These are phyloP conservation scores for Cladosporium sp. DNA, from an alignment of 2,329 filamentous ascomycete genomes.

Conservation along the genomic window DNA sequence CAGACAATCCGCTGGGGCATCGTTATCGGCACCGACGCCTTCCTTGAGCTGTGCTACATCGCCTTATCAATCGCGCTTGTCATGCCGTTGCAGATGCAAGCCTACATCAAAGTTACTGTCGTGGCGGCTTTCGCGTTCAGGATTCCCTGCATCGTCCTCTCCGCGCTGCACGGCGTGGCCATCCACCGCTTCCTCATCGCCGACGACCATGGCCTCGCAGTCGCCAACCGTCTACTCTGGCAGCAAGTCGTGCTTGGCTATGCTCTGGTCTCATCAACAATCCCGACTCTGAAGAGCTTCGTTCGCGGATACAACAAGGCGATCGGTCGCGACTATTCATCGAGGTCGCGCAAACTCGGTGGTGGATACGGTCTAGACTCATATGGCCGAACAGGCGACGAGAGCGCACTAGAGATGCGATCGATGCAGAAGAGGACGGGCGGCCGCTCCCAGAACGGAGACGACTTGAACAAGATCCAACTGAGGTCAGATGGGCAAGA, in stretches of 20 bases:
- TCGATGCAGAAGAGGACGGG: not conserved
- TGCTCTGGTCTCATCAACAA: slow-evolving; percentile 25
- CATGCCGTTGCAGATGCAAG: slow-evolving; percentile 25
- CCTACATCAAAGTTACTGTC: slow-evolving; percentile 25
- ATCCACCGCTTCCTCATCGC: slow-evolving; percentile 18
- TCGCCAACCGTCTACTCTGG: slow-evolving; percentile 22
- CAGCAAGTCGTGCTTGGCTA: slow-evolving; percentile 27
- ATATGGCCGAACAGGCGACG: slow-evolving; percentile 12
- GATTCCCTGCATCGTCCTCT: slow-evolving; percentile 18
- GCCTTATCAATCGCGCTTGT: slow-evolving; percentile 21
- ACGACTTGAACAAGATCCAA: slow-evolving; percentile 3
- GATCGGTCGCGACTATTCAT: slow-evolving; percentile 18
- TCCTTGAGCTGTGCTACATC: slow-evolving; percentile 24
- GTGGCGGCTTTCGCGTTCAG: slow-evolving; percentile 26
- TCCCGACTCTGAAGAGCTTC: slow-evolving; percentile 27
- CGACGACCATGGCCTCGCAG: slow-evolving; percentile 18
- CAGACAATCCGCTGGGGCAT: slow-evolving; percentile 23
- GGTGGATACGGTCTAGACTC: slow-evolving; percentile 18
- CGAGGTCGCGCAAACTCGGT: slow-evolving; percentile 14
- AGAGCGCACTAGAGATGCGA: slow-evolving; percentile 9
- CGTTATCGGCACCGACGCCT: slow-evolving; percentile 22
- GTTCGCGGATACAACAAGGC: slow-evolving; percentile 23
- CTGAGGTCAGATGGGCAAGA: slow-evolving; percentile 15
- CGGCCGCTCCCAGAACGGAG: not conserved
- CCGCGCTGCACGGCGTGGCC: slow-evolving; percentile 14